Base-by-base conservation (phyloP, 495 filamentous ascomycete genomes). In the Polyplosphaeria fusca region DNA sequence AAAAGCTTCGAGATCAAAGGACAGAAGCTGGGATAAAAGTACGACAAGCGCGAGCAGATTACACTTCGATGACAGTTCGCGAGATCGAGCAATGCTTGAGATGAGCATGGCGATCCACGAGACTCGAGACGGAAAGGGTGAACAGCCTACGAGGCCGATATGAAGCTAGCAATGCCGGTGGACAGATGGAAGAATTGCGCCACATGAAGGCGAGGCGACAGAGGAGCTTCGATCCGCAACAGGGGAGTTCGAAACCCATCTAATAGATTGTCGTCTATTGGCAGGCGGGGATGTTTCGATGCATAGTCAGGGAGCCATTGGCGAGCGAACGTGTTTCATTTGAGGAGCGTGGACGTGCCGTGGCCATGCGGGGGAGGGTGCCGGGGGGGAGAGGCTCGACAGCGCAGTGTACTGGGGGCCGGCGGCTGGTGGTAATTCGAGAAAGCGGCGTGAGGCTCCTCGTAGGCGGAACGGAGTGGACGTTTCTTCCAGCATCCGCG, bases 201-300 rank as follows among this genome's bases (percentile, higher is more conserved):
- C n/a, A n/a, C n/a, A n/a, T n/a, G n/a, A n/a, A n/a, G n/a, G n/a
- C n/a, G n/a, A n/a, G n/a, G n/a, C n/a, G n/a, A n/a, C n/a, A 54
- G 47, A 30, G 30, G 38, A 46, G 42, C 3, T 18, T 14, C 7
- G 37, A 20, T 52, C 38, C 55, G 22, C 7, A 41, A 37, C 28
- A 25, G 27, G 28, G 49, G 49, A 30, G 13, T 22, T 40, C 20
- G 25, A 20, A 28, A 37, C 46, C 20, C 25, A 61, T 61, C 20
- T 61, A 61, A 43, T 61, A 61, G 28, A 61, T 61, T 61, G 35
- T 27, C 37, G 41, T 48, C 57, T 60, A 49, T 53, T 47, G 56
- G 57, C 42, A 48, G 47, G 48, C 57, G 18, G 24, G 39, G 44
- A 39, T 49, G 50, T 61, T 50, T 50, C 44, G 46, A 61, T 45